phyloP scores from a whole-genome alignment of 768 basidiomycete species.

The Grammothele lineata region DNA sequence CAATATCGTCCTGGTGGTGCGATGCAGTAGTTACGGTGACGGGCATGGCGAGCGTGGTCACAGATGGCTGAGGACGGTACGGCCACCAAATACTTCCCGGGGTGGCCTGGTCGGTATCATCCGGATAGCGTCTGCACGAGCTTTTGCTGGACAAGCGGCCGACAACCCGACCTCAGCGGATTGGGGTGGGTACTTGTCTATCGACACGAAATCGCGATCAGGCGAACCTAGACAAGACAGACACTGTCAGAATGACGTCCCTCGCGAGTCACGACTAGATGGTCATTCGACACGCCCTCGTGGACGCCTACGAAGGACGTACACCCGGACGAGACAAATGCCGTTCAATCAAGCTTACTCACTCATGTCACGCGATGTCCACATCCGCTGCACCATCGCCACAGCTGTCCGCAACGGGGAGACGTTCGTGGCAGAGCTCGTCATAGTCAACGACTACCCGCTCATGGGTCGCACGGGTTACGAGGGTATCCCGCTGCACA shows the following conservation, averaged over 20 bases:
- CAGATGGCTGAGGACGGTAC: no score
- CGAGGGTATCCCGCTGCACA: slow-evolving; percentile 26
- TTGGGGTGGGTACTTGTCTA: slow-evolving; percentile 66
- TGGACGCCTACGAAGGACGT: not conserved
- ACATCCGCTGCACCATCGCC: slow-evolving; percentile 53
- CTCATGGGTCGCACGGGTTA: slow-evolving; percentile 66
- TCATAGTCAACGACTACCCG: slow-evolving; percentile 73
- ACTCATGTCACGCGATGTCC: slow-evolving; percentile 84
- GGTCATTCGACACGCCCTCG: not conserved
- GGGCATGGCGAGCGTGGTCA: no score
- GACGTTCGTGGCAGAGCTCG: slow-evolving; percentile 81
- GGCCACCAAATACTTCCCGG: no score
- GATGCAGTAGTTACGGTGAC: no score
- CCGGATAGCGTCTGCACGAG: no score
- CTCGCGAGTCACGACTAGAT: not conserved
- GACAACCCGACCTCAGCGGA: slow-evolving; percentile 24
- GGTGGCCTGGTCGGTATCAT: no score
- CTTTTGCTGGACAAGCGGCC: no score
- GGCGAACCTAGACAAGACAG: slow-evolving; percentile 65
- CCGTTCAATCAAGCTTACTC: slow-evolving; percentile 17
- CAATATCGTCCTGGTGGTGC: no score
- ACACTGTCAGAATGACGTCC: slow-evolving; percentile 12
- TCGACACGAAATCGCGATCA: slow-evolving; percentile 79
- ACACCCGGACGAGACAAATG: slow-evolving; percentile 5
- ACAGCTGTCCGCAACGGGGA: slow-evolving; percentile 59